phyloP scores from a whole-genome alignment of 2,329 filamentous ascomycete genomes.

The Paraconiothyrium brasiliense region DNA sequence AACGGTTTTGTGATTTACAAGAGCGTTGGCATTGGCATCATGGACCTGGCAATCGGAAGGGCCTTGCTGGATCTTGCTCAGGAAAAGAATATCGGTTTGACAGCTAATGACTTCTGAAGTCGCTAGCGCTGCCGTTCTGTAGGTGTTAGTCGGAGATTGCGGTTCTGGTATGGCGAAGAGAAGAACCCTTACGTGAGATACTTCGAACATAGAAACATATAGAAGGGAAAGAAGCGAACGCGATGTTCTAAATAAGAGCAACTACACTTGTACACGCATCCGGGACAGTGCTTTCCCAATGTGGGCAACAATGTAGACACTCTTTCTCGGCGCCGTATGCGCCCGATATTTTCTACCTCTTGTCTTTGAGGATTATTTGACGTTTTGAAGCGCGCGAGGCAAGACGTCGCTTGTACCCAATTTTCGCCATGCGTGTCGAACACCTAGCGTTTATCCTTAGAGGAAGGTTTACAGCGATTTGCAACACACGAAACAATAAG shows the following conservation, averaged over 20 bases:
- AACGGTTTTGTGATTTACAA: slow-evolving; percentile 59
- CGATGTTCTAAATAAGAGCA: no score
- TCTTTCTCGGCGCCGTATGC: not conserved
- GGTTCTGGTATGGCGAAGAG: no score
- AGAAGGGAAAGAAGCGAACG: no score
- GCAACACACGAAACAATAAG: no score
- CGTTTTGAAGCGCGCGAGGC: slow-evolving; percentile 8
- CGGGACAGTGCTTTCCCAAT: not conserved
- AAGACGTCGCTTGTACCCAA: slow-evolving; percentile 21
- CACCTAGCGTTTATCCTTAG: no score
- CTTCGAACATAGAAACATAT: no score
- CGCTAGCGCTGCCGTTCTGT: not conserved
- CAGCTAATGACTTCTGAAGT: not conserved
- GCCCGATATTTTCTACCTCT: not conserved
- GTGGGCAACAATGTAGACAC: not conserved
- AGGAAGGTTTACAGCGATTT: no score
- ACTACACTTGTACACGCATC: not conserved
- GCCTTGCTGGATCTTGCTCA: slow-evolving; percentile 28
- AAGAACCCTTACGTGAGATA: no score
- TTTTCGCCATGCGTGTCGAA: slow-evolving; percentile 8
- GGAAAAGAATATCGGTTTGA: slow-evolving; percentile 23
- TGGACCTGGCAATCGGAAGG: slow-evolving; percentile 58
- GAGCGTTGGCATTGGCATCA: slow-evolving; percentile 61
- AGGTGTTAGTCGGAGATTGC: no score
- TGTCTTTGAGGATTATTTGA: slow-evolving; percentile 21